Base-by-base conservation (phyloP, 75 land plant genomes). In the Selaginella moellendorffii region DNA sequence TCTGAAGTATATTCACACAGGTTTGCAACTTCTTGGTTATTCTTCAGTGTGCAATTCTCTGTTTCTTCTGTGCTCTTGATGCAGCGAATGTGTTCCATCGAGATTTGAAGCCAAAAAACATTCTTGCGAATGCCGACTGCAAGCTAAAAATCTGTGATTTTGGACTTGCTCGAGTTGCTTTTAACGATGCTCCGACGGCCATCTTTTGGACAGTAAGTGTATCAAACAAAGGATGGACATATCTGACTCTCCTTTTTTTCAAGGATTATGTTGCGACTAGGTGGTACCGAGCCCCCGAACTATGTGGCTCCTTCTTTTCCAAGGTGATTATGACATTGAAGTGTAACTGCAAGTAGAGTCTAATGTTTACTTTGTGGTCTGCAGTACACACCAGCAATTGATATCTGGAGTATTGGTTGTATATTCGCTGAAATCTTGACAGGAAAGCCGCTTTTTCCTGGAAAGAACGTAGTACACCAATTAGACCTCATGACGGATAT, bases 351-450 rank as follows among this genome's bases (percentile, higher is more conserved):
- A 8, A 56, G 17, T 8, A 9, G 24, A 8, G 24, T 61, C 28
- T 61, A 28, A 2, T 2, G 1, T 24, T 61, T 63, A 1, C 9
- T 30, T 28, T 18, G 22, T 63, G 36, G n/a, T 36, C 60, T 73
- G 52, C 79, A 84, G 87, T 84, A 84, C 30, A 84, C 85, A 24
- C 87, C 87, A 62, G 87, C 82, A 1, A 84, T 84, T 67, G 87
- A 84, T 72, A 84, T 84, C 12, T 84, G 87, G 87, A 84, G 87
- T 65, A 84, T 82, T 65, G 88, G 88, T 63, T 85, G 88, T 77
- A 85, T 85, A 74, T 85, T 82, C 79, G 88, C 88, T 1, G 88
- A 85, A 72, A 70, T 82, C 71, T 75, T 82, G 63, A 74, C 82
- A 23, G 85, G 88, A 22, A 85, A 82, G 54, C 88, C 88, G 53